These are phyloP conservation scores for Fusarium napiforme DNA, from an alignment of 2,329 filamentous ascomycete genomes.

Conservation along the genomic window DNA sequence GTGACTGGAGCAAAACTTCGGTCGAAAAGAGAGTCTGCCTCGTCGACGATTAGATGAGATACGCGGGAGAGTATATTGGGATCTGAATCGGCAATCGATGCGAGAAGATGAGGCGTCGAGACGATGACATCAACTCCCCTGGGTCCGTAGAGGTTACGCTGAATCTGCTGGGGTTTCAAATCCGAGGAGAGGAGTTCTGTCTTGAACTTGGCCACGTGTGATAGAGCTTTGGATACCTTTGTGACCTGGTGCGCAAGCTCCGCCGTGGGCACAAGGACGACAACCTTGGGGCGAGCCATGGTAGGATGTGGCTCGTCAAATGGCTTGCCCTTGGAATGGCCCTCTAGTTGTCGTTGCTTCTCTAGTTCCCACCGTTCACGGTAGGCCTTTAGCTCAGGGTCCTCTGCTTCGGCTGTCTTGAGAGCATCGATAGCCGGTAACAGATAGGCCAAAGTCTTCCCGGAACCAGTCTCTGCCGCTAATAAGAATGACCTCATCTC, in stretches of 20 bases:
- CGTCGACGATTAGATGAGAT: slow-evolving; percentile 88
- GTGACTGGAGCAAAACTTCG: slow-evolving; percentile 90
- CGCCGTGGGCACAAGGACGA: slow-evolving; percentile 91
- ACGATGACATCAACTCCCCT: slow-evolving; percentile 86
- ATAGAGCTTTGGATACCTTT: slow-evolving; percentile 80
- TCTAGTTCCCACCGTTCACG: slow-evolving; percentile 66
- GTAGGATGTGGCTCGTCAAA: slow-evolving; percentile 77
- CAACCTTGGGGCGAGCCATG: slow-evolving; percentile 80
- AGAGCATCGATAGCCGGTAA: slow-evolving; percentile 86
- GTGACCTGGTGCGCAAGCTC: slow-evolving; percentile 93
- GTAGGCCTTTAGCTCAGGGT: slow-evolving; percentile 68
- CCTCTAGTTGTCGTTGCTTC: slow-evolving; percentile 64
- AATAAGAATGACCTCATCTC: slow-evolving; percentile 73
- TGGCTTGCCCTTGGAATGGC: slow-evolving; percentile 68
- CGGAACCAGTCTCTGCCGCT: slow-evolving; percentile 95
- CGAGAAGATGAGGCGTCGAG: slow-evolving; percentile 87
- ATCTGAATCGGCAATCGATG: slow-evolving; percentile 87
- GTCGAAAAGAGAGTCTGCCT: slow-evolving; percentile 96
- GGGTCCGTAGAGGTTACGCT: slow-evolving; percentile 83
- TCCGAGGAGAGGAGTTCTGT: slow-evolving; percentile 84
- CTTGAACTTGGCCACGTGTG: slow-evolving; percentile 88
- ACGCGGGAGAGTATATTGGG: slow-evolving; percentile 95
- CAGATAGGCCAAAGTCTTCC: slow-evolving; percentile 94
- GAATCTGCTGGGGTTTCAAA: slow-evolving; percentile 80
- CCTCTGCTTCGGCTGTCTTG: slow-evolving; percentile 76